Evolutionary conservation across 2,329 filamentous ascomycete species (phyloP).

Genomic region (Alternaria gansuensis): DNA sequence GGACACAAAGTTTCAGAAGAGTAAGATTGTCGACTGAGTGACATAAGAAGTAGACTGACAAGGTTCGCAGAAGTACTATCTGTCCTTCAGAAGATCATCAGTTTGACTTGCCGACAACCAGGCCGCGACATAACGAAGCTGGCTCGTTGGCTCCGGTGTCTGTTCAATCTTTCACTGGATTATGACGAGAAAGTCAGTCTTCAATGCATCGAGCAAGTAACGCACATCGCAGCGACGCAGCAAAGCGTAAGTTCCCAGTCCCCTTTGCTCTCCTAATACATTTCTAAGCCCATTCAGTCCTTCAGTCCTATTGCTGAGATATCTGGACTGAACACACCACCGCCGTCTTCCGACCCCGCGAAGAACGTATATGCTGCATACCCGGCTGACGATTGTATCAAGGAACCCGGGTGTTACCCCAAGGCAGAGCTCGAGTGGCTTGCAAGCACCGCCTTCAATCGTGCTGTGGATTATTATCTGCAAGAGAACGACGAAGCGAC

Average conservation of each 20-base stretch:
- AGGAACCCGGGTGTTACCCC: conserved; percentile 65
- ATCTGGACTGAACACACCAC: conserved; percentile 24
- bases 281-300: conserved; percentile 18
- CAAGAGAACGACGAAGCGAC: conserved; percentile 64
- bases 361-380: conserved; percentile 12
- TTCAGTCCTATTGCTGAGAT: neutral
- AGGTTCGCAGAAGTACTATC: conserved; percentile 36
- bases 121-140: conserved; percentile 67
- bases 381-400: conserved; percentile 34
- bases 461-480: conserved; percentile 68
- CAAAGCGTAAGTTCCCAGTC: conserved; percentile 38
- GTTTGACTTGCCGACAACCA: conserved; percentile 69
- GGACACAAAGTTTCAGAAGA: conserved; percentile 44
- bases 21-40: conserved; percentile 30
- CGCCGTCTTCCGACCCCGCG: conserved; percentile 25
- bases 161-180: conserved; percentile 73
- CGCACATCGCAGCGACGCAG: conserved; percentile 44
- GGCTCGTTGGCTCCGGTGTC: conserved; percentile 79
- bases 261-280: neutral
- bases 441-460: conserved; percentile 68
- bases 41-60: conserved; percentile 32
- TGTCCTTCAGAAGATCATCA: conserved; percentile 72
- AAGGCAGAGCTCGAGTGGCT: conserved; percentile 78
- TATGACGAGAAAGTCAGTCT: conserved; percentile 66
- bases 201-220: conserved; percentile 70